Conservation (phyloP, 768 basidiomycete species). For the Termitomyces titanicus region DNA sequence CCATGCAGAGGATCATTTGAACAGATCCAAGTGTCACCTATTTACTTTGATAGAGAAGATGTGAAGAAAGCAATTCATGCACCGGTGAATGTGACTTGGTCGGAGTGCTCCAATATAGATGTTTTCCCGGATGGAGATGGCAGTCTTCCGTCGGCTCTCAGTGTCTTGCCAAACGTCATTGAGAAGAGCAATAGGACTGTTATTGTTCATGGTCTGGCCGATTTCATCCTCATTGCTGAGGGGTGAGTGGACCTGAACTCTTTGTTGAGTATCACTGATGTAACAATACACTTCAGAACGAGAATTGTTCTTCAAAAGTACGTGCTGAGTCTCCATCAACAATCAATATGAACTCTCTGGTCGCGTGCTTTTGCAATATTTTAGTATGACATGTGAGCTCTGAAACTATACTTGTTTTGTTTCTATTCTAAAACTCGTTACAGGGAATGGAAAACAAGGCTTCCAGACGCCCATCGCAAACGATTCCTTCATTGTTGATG, state of each 20-base stretch:
- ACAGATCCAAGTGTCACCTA: constrained; percentile 48
- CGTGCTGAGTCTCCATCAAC: constrained; percentile 10
- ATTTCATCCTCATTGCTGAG: constrained; percentile 71
- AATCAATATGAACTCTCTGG: not conserved
- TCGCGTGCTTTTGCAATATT: not conserved
- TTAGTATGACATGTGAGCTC: constrained; percentile 41
- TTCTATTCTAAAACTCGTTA: not conserved
- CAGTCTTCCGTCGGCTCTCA: constrained; percentile 59
- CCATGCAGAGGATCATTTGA: constrained; percentile 48
- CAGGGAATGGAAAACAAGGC: constrained; percentile 64
- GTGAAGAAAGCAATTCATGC: constrained; percentile 74
- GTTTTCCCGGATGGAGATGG: constrained; percentile 63
- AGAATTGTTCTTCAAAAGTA: constrained; percentile 66
- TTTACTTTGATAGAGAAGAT: constrained; percentile 69
- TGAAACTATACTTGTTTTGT: not conserved
- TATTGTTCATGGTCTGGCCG: constrained; percentile 69
- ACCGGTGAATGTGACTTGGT: constrained; percentile 56
- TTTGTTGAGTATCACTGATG: not conserved
- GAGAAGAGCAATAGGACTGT: constrained; percentile 69
- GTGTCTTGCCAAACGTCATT: constrained; percentile 70
- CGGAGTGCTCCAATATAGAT: constrained; percentile 53
- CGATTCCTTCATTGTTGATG: constrained; percentile 70
- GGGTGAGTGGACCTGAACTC: constrained; percentile 41
- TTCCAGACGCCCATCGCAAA: constrained; percentile 66
- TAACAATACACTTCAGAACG: constrained; percentile 29